phyloP scores from a whole-genome alignment of 1,139 yeast genomes.

The Ogataea hybrid region DNA sequence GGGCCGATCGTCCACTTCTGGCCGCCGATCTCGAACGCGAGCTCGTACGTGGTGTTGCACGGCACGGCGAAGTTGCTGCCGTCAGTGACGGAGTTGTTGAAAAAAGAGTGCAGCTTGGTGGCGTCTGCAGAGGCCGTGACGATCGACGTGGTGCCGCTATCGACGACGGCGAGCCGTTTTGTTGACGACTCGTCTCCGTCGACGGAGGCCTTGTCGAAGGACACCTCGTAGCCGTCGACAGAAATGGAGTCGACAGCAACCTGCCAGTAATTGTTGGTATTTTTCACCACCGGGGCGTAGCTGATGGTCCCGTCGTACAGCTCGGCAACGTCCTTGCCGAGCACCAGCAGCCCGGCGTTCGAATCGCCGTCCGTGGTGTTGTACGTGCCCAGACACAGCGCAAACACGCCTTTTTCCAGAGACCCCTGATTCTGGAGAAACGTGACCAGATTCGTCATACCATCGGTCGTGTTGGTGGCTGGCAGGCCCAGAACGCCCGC shows the following conservation, averaged over 20 bases:
- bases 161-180: conserved; percentile 50
- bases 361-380: conserved; percentile 25
- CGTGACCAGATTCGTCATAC: conserved; percentile 40
- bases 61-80: conserved; percentile 58
- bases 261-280: conserved; percentile 51
- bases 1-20: conserved; percentile 46
- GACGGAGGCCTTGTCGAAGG: conserved; percentile 31
- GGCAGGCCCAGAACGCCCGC: conserved; percentile 66
- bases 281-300: conserved; percentile 40
- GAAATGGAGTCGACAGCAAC: conserved; percentile 41
- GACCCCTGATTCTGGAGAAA: conserved; percentile 35
- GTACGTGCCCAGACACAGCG: conserved; percentile 40
- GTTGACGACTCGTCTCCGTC: conserved; percentile 18
- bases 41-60: conserved; percentile 44
- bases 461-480: conserved; percentile 33
- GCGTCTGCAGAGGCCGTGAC: conserved; percentile 61
- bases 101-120: conserved; percentile 47
- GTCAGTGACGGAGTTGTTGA: conserved; percentile 49
- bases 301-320: conserved; percentile 44
- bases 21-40: conserved; percentile 43
- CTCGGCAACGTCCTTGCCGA: conserved; percentile 40
- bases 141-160: conserved; percentile 66
- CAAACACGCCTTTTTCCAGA: conserved; percentile 39
- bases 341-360: conserved; percentile 43
- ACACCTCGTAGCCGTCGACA: conserved; percentile 35